phyloP scores from a whole-genome alignment of 768 basidiomycete genomes.

The Podaxis sp. region DNA sequence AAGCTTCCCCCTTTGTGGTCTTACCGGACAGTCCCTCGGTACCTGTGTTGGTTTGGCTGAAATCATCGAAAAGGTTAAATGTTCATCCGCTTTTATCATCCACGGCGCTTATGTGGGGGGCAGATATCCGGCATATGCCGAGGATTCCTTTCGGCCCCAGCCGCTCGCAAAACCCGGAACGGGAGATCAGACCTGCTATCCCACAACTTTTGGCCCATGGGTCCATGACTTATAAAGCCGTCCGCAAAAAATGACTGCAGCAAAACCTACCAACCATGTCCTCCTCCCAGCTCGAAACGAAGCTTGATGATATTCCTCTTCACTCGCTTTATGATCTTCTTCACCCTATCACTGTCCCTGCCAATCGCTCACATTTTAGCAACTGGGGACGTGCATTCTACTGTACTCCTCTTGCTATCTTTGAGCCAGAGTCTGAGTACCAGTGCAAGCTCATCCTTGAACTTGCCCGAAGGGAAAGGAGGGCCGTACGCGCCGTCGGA shows the following conservation, averaged over 20 bases:
- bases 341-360: conserved; percentile 52
- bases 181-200: conserved; percentile 23
- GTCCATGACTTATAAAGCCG: conserved; percentile 36
- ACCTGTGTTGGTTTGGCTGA: conserved; percentile 15
- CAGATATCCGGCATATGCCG: conserved; percentile 10
- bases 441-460: conserved; percentile 79
- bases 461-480: conserved; percentile 72
- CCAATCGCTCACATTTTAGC: conserved; percentile 49
- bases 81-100: conserved; percentile 18
- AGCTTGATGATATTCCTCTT: conserved; percentile 41
- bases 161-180: conserved; percentile 11
- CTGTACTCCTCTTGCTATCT: conserved; percentile 68
- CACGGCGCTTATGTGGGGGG: background rate
- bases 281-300: conserved; percentile 29
- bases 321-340: conserved; percentile 53
- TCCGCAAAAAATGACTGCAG: conserved; percentile 25
- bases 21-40: conserved; percentile 25
- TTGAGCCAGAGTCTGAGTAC: conserved; percentile 68
- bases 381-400: conserved; percentile 89
- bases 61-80: conserved; percentile 12
- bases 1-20: conserved; percentile 16
- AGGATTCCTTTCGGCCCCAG: conserved; percentile 20
- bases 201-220: conserved; percentile 20
- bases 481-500: conserved; percentile 77
- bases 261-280: conserved; percentile 34